phyloP scores from a whole-genome alignment of 129 eudicot species.

The Artemisia argyi region DNA sequence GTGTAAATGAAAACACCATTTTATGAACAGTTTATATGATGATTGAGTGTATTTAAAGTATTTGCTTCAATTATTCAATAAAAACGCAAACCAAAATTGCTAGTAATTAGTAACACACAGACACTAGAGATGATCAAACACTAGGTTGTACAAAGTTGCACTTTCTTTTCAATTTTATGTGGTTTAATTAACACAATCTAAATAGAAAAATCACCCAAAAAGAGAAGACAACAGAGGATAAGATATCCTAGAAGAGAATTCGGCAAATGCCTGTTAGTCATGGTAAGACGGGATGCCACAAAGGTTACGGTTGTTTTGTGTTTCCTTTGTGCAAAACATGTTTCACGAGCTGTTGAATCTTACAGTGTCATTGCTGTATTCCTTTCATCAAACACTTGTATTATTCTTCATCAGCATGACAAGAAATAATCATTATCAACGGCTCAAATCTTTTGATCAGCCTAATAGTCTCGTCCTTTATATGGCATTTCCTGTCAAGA shows the following conservation, averaged over 20 bases:
- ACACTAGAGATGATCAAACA: slow-evolving; percentile 1
- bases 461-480: slow-evolving; percentile 39
- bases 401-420: slow-evolving; percentile 15
- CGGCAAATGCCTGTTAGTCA: slow-evolving; percentile 14
- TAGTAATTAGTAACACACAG: not conserved
- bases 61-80: no score
- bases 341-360: slow-evolving; percentile 16
- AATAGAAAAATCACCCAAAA: slow-evolving; percentile 26
- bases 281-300: slow-evolving; percentile 7
- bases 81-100: not conserved
- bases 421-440: not conserved
- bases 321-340: slow-evolving; percentile 22
- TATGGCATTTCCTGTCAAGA: slow-evolving; percentile 39
- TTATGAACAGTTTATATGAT: no score
- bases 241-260: slow-evolving; percentile 2
- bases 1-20: no score
- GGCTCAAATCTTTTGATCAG: slow-evolving; percentile 11
- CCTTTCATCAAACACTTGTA: not conserved
- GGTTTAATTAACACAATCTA: slow-evolving; percentile 30
- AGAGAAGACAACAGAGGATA: not conserved
- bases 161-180: slow-evolving; percentile 24
- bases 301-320: slow-evolving; percentile 8
- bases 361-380: not conserved
- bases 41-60: no score
- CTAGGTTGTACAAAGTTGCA: slow-evolving; percentile 24